phyloP scores from a whole-genome alignment of 495 filamentous ascomycete genomes.

The Hypomontagnella submonticulosa region DNA sequence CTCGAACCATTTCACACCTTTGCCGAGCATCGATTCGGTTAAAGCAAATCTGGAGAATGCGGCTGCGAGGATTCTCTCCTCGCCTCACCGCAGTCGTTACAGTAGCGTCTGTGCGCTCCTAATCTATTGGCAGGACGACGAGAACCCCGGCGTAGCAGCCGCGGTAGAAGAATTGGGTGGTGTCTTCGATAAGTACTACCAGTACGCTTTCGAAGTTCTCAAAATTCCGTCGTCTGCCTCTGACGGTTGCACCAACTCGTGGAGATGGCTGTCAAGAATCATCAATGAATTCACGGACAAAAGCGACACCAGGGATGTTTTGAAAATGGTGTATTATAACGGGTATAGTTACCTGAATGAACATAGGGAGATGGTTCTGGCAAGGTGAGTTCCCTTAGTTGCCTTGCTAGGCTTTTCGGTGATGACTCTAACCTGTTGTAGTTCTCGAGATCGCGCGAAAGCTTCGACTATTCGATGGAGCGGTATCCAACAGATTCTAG shows the following conservation, averaged over 20 bases:
- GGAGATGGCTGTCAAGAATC: conserved; percentile 55
- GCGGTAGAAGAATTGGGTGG: conserved; percentile 54
- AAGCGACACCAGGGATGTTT: conserved; percentile 56
- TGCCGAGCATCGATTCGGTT: conserved; percentile 54
- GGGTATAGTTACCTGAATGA: conserved; percentile 59
- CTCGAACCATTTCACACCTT: conserved; percentile 39
- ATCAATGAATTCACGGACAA: conserved; percentile 58
- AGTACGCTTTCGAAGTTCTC: conserved; percentile 54
- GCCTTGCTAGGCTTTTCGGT: conserved; percentile 9
- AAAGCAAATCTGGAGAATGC: conserved; percentile 55
- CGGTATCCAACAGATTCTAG: conserved; percentile 59
- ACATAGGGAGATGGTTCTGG: conserved; percentile 59
- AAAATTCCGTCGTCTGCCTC: conserved; percentile 53
- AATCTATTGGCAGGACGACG: conserved; percentile 60
- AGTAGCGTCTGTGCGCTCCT: conserved; percentile 55
- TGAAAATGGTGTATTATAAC: conserved; percentile 62
- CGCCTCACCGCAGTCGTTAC: conserved; percentile 57
- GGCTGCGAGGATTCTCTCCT: conserved; percentile 54
- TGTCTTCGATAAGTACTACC: conserved; percentile 56
- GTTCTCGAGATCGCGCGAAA: conserved; percentile 55
- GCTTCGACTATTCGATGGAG: conserved; percentile 58
- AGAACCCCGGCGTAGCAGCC: conserved; percentile 46
- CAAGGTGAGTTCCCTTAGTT: conserved; percentile 51
- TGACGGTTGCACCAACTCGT: conserved; percentile 55
- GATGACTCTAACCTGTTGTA: conserved; percentile 36